Percentiles rank a stretch among this genome's conserved stretches.
These are phyloP conservation scores for Hemileccinum rubropunctum DNA, from an alignment of 768 basidiomycete genomes.

Conservation along the genomic window DNA sequence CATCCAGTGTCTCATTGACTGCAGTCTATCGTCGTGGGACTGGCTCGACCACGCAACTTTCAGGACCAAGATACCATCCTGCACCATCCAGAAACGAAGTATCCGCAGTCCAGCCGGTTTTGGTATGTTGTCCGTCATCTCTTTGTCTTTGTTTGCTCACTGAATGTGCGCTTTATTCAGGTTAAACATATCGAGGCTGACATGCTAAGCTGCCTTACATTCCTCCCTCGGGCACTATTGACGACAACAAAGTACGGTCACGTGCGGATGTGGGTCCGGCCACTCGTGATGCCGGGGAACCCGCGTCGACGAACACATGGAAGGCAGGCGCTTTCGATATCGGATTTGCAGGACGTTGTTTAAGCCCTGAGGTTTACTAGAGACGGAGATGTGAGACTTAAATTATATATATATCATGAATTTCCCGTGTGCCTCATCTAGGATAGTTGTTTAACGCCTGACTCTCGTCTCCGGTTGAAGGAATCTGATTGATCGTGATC, in stretches of 20 bases:
- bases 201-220: constrained; percentile 67
- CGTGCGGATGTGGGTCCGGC: constrained; percentile 83
- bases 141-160: neutral
- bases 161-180: constrained; percentile 35
- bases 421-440: too few relatives aligned
- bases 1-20: constrained; percentile 74
- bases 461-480: too few relatives aligned
- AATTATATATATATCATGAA: constrained; percentile 15
- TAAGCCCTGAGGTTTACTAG: constrained; percentile 1
- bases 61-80: constrained; percentile 67
- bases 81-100: constrained; percentile 91
- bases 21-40: constrained; percentile 58
- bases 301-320: constrained; percentile 27
- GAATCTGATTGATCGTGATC: too few relatives aligned
- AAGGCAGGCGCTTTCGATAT: constrained; percentile 31
- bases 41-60: constrained; percentile 56
- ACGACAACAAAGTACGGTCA: constrained; percentile 76
- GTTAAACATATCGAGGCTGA: constrained; percentile 81
- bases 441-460: too few relatives aligned
- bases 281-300: constrained; percentile 44
- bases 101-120: constrained; percentile 84
- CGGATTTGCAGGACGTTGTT: constrained; percentile 29
- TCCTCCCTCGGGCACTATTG: constrained; percentile 75
- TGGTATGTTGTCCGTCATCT: constrained; percentile 47
- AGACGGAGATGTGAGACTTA: constrained; percentile 1